Evolutionary conservation across 1,284 basidiomycete species (phyloP).

Genomic region (Cutaneotrichosporon sp.): DNA sequence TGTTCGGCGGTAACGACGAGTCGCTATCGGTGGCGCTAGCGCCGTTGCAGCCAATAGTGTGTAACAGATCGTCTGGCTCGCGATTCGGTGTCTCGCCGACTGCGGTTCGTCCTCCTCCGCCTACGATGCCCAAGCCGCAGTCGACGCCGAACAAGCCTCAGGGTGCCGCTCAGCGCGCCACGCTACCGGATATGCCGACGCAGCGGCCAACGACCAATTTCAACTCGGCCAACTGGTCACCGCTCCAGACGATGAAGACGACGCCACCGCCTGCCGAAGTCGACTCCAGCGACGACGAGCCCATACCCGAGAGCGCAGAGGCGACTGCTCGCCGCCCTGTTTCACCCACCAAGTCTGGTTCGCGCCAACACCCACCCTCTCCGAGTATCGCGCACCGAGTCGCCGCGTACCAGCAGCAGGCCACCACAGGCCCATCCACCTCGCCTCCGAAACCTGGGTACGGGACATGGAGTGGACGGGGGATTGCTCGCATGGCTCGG

Average conservation of each 20-base stretch:
- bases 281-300: slow-evolving; percentile 46
- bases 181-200: slow-evolving; percentile 17
- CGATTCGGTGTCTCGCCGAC: slow-evolving; percentile 19
- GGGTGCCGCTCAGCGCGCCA: slow-evolving; percentile 25
- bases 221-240: slow-evolving; percentile 43
- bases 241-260: slow-evolving; percentile 22
- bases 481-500: slow-evolving; percentile 1
- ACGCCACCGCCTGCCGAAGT: slow-evolving; percentile 12
- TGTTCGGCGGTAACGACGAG: slow-evolving; percentile 24
- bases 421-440: neutral
- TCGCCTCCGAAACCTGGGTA: slow-evolving; percentile 4
- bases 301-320: slow-evolving; percentile 33
- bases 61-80: slow-evolving; percentile 15
- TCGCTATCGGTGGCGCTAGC: slow-evolving; percentile 11
- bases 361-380: slow-evolving; percentile 16
- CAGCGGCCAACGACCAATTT: slow-evolving; percentile 30
- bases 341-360: slow-evolving; percentile 1
- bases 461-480: neutral
- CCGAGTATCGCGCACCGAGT: slow-evolving; percentile 16
- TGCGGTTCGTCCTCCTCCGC: slow-evolving; percentile 22
- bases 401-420: slow-evolving; percentile 14
- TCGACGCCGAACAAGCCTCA: slow-evolving; percentile 14
- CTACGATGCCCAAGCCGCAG: slow-evolving; percentile 19
- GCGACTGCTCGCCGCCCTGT: slow-evolving; percentile 5
- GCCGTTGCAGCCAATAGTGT: slow-evolving; percentile 18